Conservation (phyloP, 2,329 filamentous ascomycete species). For the Pestalotiopsis sp. region DNA sequence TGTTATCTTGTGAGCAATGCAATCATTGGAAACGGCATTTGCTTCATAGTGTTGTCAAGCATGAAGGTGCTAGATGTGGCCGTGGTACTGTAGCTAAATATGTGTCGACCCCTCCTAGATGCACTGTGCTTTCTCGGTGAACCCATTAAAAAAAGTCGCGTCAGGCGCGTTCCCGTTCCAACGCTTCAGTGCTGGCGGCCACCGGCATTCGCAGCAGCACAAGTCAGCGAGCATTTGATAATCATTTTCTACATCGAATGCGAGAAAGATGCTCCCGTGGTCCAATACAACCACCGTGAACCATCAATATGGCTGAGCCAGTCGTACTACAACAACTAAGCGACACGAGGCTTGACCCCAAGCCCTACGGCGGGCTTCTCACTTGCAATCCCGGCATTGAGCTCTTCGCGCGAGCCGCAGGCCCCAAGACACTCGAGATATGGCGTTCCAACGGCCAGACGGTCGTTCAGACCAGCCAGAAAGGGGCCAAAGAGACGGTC, state of each 20-base stretch:
- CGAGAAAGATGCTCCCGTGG: neutral
- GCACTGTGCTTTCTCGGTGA: neutral
- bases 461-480: constrained; percentile 55
- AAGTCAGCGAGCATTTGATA: neutral
- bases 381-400: constrained; percentile 85
- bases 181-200: neutral
- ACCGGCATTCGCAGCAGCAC: neutral
- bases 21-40: neutral
- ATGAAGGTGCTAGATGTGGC: neutral
- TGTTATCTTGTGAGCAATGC: neutral
- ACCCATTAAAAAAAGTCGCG: constrained; percentile 9
- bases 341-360: constrained; percentile 60
- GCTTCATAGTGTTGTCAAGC: neutral
- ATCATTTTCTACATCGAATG: neutral
- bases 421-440: constrained; percentile 70
- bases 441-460: constrained; percentile 78
- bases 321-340: constrained; percentile 51
- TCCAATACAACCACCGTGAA: neutral
- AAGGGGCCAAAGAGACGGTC: constrained; percentile 43
- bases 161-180: constrained; percentile 10
- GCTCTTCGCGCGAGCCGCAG: constrained; percentile 74
- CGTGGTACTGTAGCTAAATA: neutral
- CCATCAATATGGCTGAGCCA: constrained; percentile 25
- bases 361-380: constrained; percentile 60
- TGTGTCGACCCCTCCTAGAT: neutral